A percentile compares a stretch with the other conserved stretches of the same genome.
Evolutionary conservation across 2,329 filamentous ascomycete species (phyloP).

Genomic region (Geosmithia flava): DNA sequence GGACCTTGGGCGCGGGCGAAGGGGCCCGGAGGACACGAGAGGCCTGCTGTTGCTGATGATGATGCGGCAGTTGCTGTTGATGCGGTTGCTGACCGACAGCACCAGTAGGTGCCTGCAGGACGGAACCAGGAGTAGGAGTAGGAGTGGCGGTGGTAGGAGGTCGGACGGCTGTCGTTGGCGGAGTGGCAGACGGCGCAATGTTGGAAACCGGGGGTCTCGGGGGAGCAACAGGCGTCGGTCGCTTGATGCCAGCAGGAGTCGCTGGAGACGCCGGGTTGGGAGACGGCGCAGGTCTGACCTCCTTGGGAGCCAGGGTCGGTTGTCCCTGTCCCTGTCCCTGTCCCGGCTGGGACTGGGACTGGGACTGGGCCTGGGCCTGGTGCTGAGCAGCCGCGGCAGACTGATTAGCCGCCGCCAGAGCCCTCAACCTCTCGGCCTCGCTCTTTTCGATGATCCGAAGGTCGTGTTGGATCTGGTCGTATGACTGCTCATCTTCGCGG

Average conservation of each 20-base stretch:
- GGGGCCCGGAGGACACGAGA: conserved; percentile 18
- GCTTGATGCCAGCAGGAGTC: conserved; percentile 9
- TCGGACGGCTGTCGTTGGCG: conserved; percentile 12
- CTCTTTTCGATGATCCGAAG: conserved; percentile 52
- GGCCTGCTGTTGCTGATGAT: not conserved
- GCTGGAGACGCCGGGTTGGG: conserved; percentile 7
- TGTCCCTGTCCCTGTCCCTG: conserved; percentile 1
- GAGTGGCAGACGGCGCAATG: conserved; percentile 11
- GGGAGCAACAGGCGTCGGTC: conserved; percentile 19
- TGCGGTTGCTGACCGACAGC: conserved; percentile 14
- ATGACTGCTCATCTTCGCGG: conserved; percentile 58
- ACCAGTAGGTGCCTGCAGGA: conserved; percentile 23
- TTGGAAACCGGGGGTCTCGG: conserved; percentile 16
- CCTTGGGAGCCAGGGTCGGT: conserved; percentile 18
- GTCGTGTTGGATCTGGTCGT: conserved; percentile 52
- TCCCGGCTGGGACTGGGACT: not conserved
- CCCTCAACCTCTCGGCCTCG: conserved; percentile 22
- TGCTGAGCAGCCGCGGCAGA: conserved; percentile 1
- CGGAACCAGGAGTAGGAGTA: conserved; percentile 14
- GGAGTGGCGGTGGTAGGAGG: conserved; percentile 11
- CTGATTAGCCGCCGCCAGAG: conserved; percentile 4
- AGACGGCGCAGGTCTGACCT: conserved; percentile 11
- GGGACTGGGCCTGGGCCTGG: not conserved
- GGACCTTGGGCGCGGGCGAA: conserved; percentile 15
- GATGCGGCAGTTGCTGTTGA: conserved; percentile 10